These are phyloP conservation scores for Discostella stelligeroides DNA, from an alignment of 108 stramenopile genomes.

Conservation along the genomic window DNA sequence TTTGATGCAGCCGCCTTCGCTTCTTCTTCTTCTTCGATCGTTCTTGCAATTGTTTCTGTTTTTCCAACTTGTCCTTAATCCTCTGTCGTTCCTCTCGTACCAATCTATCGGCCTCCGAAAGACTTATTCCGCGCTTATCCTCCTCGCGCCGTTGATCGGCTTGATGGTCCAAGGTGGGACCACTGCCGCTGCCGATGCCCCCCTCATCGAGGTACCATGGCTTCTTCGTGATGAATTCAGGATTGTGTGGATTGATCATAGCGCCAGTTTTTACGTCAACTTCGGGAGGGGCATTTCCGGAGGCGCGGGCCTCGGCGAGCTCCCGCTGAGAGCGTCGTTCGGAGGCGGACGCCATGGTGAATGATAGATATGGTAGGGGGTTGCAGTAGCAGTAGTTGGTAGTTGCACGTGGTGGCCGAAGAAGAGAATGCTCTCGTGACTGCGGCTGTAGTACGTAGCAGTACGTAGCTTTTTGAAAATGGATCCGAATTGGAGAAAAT, in stretches of 20 bases:
- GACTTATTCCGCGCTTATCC: slow-evolving; percentile 51
- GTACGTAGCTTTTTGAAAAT: no score
- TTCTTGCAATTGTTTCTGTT: slow-evolving; percentile 40
- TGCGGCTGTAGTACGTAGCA: no score
- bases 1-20: background rate
- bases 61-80: slow-evolving; percentile 47
- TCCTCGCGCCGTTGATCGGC: slow-evolving; percentile 52
- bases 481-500: no score
- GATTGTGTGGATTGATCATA: slow-evolving; percentile 99
- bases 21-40: slow-evolving; percentile 5
- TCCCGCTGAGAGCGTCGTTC: slow-evolving; percentile 69
- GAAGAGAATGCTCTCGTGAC: no score
- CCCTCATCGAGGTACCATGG: slow-evolving; percentile 97
- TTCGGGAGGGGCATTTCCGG: slow-evolving; percentile 81
- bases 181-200: slow-evolving; percentile 47
- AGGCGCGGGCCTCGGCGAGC: slow-evolving; percentile 79
- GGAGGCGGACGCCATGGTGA: slow-evolving; percentile 30
- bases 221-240: slow-evolving; percentile 97
- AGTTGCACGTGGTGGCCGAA: no score
- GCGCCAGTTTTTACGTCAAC: slow-evolving; percentile 88
- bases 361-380: no score
- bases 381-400: no score
- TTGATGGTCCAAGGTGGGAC: slow-evolving; percentile 94
- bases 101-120: slow-evolving; percentile 63
- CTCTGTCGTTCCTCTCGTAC: slow-evolving; percentile 61